Conservation (phyloP, 306 rosid species). For the Ormosia semicastrata region DNA sequence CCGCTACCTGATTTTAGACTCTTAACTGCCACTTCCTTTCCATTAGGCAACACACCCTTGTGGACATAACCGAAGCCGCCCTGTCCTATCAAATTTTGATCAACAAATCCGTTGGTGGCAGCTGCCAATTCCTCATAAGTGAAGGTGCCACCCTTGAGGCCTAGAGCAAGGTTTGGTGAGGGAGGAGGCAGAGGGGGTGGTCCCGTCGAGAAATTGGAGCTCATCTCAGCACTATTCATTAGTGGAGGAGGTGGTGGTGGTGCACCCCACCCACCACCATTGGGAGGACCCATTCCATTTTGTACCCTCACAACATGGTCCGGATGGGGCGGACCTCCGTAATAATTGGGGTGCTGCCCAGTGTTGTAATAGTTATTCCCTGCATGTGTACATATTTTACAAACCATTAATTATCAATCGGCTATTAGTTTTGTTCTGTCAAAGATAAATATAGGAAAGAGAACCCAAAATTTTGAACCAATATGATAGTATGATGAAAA, state of each 20-base stretch:
- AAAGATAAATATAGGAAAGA: not conserved
- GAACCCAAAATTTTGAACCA: not conserved
- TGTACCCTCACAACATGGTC: constrained; percentile 62
- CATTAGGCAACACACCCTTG: constrained; percentile 73
- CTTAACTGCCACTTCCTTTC: constrained; percentile 85
- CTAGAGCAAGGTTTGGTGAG: constrained; percentile 54
- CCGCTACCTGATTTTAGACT: constrained; percentile 72
- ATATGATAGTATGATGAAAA: not conserved
- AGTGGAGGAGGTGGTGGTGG: constrained; percentile 35
- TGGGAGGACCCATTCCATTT: constrained; percentile 35
- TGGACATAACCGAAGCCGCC: constrained; percentile 93
- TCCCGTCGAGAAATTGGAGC: constrained; percentile 41
- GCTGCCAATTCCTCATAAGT: constrained; percentile 69
- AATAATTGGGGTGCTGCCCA: constrained; percentile 42
- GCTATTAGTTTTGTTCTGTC: not conserved
- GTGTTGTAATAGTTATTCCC: constrained; percentile 44
- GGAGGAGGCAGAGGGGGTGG: constrained; percentile 73
- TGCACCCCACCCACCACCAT: constrained; percentile 52
- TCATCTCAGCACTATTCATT: constrained; percentile 51
- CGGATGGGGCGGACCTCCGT: constrained; percentile 27
- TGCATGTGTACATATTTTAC: not conserved
- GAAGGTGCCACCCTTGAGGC: constrained; percentile 75
- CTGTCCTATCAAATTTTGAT: constrained; percentile 66
- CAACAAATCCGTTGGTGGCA: constrained; percentile 60
- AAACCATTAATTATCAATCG: not conserved